Conservation (phyloP, 306 rosid species). For the Vigna reflexopilosa region DNA sequence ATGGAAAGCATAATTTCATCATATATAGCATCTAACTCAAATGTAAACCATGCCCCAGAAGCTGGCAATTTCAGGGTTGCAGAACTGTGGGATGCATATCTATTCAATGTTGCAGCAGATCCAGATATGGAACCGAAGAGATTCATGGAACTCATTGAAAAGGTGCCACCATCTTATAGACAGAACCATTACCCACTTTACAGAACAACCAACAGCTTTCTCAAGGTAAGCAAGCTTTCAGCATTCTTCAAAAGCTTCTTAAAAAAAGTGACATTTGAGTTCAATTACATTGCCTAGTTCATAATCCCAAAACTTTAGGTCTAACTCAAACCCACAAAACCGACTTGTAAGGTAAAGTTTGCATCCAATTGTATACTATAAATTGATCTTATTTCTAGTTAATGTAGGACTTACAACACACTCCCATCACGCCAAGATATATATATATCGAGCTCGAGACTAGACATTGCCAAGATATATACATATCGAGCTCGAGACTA, state of each 20-base stretch:
- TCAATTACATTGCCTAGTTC: slow-evolving; percentile 12
- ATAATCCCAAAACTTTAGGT: neutral
- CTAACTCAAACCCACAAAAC: too few relatives aligned
- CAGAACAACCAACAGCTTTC: slow-evolving; percentile 63
- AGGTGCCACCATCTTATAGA: slow-evolving; percentile 65
- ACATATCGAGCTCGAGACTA: too few relatives aligned
- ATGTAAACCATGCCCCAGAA: slow-evolving; percentile 46
- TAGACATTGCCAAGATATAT: too few relatives aligned
- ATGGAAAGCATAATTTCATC: slow-evolving; percentile 75
- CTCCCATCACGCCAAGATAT: too few relatives aligned
- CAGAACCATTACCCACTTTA: slow-evolving; percentile 80
- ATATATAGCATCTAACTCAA: slow-evolving; percentile 58
- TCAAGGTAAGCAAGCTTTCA: slow-evolving; percentile 60
- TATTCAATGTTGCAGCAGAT: slow-evolving; percentile 63
- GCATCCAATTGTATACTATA: too few relatives aligned
- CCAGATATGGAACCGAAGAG: slow-evolving; percentile 57
- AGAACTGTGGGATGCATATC: slow-evolving; percentile 82
- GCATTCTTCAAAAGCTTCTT: slow-evolving; percentile 17
- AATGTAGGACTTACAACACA: too few relatives aligned
- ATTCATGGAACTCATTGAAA: slow-evolving; percentile 82
- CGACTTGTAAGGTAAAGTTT: too few relatives aligned
- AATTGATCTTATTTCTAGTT: too few relatives aligned
- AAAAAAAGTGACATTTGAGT: neutral
- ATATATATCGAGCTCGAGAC: too few relatives aligned
- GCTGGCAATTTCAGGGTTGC: slow-evolving; percentile 61